Evolutionary conservation across 1,139 yeast genomes (phyloP).

Genomic region (Candida buenavistaensis): DNA sequence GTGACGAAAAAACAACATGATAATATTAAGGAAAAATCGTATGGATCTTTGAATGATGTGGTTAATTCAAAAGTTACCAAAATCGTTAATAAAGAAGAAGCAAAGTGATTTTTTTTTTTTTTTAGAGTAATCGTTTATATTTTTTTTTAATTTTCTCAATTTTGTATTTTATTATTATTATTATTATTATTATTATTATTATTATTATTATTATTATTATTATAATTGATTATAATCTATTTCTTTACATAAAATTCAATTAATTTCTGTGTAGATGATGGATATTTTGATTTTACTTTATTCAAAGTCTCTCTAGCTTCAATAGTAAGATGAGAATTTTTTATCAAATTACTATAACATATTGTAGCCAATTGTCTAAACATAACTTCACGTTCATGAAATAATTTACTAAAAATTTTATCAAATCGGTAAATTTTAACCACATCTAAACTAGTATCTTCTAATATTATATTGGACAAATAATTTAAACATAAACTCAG

Average conservation of each 20-base stretch:
- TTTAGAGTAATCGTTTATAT: background rate
- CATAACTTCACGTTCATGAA: slow-evolving; percentile 36
- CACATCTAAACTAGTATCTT: slow-evolving; percentile 7
- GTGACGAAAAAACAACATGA: slow-evolving; percentile 3
- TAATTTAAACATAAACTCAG: slow-evolving; percentile 12
- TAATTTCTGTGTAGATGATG: slow-evolving; percentile 14
- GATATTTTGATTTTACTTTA: slow-evolving; percentile 12
- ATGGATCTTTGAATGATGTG: slow-evolving; percentile 12
- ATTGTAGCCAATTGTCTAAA: slow-evolving; percentile 41
- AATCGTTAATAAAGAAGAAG: slow-evolving; percentile 7
- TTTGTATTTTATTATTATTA: background rate
- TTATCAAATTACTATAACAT: slow-evolving; percentile 39
- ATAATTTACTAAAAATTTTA: slow-evolving; percentile 23
- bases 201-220: background rate
- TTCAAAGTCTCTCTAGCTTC: slow-evolving; percentile 9
- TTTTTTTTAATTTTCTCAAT: slow-evolving; percentile 1
- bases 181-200: background rate
- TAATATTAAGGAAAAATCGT: slow-evolving; percentile 1
- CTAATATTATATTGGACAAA: slow-evolving; percentile 9
- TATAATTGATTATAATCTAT: slow-evolving; percentile 1
- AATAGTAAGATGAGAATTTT: slow-evolving; percentile 16
- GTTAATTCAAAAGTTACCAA: slow-evolving; percentile 13
- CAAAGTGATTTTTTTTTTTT: slow-evolving; percentile 1
- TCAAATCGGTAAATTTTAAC: slow-evolving; percentile 22
- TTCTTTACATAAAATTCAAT: slow-evolving; percentile 12